phyloP scores from a whole-genome alignment of 768 basidiomycete species.

The Myochromella boudieri region DNA sequence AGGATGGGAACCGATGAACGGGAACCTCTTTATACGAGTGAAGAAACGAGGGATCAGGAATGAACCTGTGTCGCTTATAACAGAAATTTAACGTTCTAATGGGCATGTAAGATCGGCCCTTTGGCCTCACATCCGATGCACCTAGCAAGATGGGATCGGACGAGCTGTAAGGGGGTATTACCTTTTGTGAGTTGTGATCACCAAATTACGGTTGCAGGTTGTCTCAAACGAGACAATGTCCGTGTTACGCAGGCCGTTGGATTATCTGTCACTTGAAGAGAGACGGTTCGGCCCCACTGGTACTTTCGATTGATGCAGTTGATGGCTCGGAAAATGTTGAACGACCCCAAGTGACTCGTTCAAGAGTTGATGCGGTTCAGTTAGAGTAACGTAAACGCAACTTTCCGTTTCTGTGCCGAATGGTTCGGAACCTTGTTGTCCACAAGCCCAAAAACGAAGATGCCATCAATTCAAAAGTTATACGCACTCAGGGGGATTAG shows the following conservation, averaged over 20 bases:
- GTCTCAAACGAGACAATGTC: conserved; percentile 6
- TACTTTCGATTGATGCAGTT: conserved; percentile 22
- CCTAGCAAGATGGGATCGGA: conserved; percentile 20
- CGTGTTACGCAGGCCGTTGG: conserved; percentile 7
- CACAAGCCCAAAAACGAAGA: not conserved
- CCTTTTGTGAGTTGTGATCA: conserved; percentile 11
- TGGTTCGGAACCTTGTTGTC: conserved; percentile 16
- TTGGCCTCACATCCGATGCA: conserved; percentile 7
- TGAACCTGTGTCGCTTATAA: conserved; percentile 16
- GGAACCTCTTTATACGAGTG: conserved; percentile 9
- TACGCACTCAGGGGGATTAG: conserved; percentile 16
- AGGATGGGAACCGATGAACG: conserved; percentile 3
- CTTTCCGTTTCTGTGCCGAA: conserved; percentile 12
- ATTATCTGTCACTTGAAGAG: conserved; percentile 15
- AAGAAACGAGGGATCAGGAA: conserved; percentile 1
- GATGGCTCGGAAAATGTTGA: conserved; percentile 1
- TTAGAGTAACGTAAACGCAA: conserved; percentile 18
- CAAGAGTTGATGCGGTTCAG: conserved; percentile 8
- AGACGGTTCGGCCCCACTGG: conserved; percentile 13
- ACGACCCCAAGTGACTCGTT: conserved; percentile 12
- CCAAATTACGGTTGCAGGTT: conserved; percentile 3
- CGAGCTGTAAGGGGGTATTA: conserved; percentile 16
- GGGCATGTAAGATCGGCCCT: conserved; percentile 17
- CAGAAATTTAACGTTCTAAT: conserved; percentile 13
- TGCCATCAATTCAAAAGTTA: conserved; percentile 11